Percentiles rank a stretch among this genome's conserved stretches.
phyloP scores from a whole-genome alignment of 2,329 filamentous ascomycete genomes.

The Paracoccidioides brasiliensis region DNA sequence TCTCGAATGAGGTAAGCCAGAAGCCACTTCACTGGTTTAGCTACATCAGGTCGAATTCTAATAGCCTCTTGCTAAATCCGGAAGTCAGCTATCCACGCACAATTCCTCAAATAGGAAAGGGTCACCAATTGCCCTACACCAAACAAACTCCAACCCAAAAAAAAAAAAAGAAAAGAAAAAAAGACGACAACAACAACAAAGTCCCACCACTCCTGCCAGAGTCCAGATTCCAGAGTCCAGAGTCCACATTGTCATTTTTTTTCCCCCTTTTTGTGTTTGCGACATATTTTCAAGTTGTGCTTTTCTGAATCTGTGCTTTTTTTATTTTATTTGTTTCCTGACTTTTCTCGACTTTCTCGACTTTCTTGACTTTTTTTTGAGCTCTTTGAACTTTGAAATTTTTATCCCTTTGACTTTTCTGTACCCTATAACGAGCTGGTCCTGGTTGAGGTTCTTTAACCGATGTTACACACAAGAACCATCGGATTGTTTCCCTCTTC shows the following conservation, averaged over 20 bases:
- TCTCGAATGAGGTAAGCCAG: no score
- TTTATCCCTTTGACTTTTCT: neutral
- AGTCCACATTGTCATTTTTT: no score
- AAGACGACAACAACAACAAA: no score
- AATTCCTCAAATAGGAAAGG: no score
- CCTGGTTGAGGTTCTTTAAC: neutral
- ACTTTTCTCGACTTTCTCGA: neutral
- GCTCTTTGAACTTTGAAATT: neutral
- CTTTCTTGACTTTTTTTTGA: neutral
- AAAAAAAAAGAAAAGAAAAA: no score
- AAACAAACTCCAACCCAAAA: no score
- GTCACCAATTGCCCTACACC: no score
- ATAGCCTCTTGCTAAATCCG: neutral
- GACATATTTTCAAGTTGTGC: neutral
- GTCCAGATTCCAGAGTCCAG: neutral
- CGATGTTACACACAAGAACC: neutral
- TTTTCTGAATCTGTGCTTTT: neutral
- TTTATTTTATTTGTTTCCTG: neutral
- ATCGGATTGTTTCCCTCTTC: neutral
- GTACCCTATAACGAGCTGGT: no score
- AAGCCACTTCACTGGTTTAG: no score
- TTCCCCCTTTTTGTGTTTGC: neutral
- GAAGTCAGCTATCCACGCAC: neutral
- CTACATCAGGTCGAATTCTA: no score
- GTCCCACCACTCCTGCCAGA: neutral